phyloP scores from a whole-genome alignment of 2,329 filamentous ascomycete species.

The Didymella segeticola region DNA sequence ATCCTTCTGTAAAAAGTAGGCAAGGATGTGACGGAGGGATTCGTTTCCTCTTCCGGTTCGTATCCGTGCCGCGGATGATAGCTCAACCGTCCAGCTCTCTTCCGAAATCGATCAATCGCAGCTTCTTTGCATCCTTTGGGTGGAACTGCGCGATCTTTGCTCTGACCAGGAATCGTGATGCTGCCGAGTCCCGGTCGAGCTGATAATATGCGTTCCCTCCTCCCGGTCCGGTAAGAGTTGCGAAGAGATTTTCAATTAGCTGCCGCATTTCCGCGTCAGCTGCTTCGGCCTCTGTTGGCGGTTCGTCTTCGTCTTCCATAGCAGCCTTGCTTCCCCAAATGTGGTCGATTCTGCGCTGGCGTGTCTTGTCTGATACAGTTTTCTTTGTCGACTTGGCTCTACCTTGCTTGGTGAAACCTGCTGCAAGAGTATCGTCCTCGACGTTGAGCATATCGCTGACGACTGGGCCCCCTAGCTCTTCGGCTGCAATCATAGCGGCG shows the following conservation, averaged over 20 bases:
- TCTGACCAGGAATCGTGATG: constrained; percentile 60
- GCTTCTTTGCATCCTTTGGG: constrained; percentile 59
- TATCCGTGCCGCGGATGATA: neutral
- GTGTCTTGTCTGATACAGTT: constrained; percentile 39
- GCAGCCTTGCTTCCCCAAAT: constrained; percentile 51
- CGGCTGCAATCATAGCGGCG: constrained; percentile 78
- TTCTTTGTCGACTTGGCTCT: constrained; percentile 52
- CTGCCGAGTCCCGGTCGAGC: constrained; percentile 58
- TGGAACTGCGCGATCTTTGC: constrained; percentile 64
- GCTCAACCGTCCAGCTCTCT: constrained; percentile 48
- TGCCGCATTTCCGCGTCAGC: constrained; percentile 57
- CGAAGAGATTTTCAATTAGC: constrained; percentile 56
- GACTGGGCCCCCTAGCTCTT: constrained; percentile 82
- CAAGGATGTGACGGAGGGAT: neutral
- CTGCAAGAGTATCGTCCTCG: constrained; percentile 60
- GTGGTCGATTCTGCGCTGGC: constrained; percentile 60
- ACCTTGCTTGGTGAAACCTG: constrained; percentile 62
- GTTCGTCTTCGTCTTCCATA: constrained; percentile 31
- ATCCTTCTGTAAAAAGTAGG: neutral
- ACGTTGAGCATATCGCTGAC: constrained; percentile 76
- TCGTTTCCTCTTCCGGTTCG: neutral
- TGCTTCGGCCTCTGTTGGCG: constrained; percentile 54
- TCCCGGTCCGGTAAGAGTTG: constrained; percentile 46
- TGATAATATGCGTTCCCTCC: constrained; percentile 55
- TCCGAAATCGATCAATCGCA: constrained; percentile 63